A percentile compares a stretch with the other conserved stretches of the same genome.
phyloP scores from a whole-genome alignment of 345 rosid genomes.

The Abelmoschus esculentus region DNA sequence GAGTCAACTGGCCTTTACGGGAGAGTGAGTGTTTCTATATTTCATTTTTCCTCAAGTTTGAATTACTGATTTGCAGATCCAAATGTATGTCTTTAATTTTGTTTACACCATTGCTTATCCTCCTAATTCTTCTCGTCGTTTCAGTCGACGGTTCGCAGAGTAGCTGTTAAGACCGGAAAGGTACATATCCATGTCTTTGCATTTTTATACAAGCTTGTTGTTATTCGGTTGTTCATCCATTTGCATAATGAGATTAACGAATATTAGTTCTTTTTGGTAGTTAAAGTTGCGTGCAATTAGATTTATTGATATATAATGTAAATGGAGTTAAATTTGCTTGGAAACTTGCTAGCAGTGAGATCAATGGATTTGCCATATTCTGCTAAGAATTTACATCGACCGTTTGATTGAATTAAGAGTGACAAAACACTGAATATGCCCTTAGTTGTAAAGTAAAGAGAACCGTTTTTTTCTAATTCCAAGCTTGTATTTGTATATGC shows the following conservation, averaged over 20 bases:
- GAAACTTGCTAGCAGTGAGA: not conserved
- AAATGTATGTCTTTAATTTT: not conserved
- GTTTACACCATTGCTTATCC: not conserved
- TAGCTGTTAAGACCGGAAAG: constrained; percentile 71
- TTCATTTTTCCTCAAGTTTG: not conserved
- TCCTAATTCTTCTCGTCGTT: constrained; percentile 9
- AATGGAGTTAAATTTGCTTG: not conserved
- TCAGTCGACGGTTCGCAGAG: constrained; percentile 87
- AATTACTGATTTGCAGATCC: not conserved
- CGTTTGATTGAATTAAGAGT: too few species aligned
- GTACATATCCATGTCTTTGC: constrained; percentile 25
- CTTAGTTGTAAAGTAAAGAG: not conserved
- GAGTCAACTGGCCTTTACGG: constrained; percentile 83
- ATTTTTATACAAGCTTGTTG: not conserved
- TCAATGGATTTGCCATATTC: too few species aligned
- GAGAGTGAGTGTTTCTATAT: constrained; percentile 23
- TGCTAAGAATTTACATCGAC: too few species aligned
- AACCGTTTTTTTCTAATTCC: not conserved
- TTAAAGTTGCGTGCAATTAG: not conserved
- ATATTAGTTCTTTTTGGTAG: not conserved
- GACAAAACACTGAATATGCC: not conserved
- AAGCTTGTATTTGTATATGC: constrained; percentile 5
- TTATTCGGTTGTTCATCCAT: not conserved
- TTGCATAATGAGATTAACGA: not conserved
- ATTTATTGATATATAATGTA: not conserved